A percentile compares a stretch with the other conserved stretches of the same genome.
Conservation (phyloP, 2,329 filamentous ascomycete species). For the Pseudogymnoascus sp. region DNA sequence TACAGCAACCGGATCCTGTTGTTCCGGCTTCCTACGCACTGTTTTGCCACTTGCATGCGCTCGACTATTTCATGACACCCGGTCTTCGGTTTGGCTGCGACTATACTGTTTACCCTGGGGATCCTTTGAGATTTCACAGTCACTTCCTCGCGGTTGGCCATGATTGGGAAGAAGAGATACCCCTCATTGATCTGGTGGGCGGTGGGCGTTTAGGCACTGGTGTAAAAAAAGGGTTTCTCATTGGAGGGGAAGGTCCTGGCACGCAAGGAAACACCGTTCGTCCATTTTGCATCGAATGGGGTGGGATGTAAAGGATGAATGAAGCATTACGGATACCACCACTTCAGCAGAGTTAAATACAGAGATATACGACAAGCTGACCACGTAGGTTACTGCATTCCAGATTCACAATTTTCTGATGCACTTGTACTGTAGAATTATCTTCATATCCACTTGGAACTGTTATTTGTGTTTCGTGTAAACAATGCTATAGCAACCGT, state of each 20-base stretch:
- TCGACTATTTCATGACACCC: constrained; percentile 81
- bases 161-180: constrained; percentile 81
- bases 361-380: background rate
- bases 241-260: constrained; percentile 57
- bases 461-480: background rate
- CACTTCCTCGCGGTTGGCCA: constrained; percentile 84
- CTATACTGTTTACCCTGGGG: constrained; percentile 91
- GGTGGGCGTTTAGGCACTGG: constrained; percentile 84
- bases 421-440: background rate
- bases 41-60: constrained; percentile 69
- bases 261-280: constrained; percentile 42
- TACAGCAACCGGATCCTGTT: constrained; percentile 27
- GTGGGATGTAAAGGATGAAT: constrained; percentile 62
- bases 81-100: constrained; percentile 90
- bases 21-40: constrained; percentile 58
- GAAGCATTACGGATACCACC: background rate
- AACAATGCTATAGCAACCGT: background rate
- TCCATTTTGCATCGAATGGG: constrained; percentile 87
- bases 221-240: constrained; percentile 90
- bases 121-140: constrained; percentile 88
- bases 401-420: background rate
- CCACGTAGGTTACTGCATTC: background rate
- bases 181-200: constrained; percentile 75
- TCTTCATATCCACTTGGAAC: background rate
- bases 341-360: background rate